These are phyloP conservation scores for Eucalyptus curtisii DNA, from an alignment of 345 rosid genomes.

Conservation along the genomic window DNA sequence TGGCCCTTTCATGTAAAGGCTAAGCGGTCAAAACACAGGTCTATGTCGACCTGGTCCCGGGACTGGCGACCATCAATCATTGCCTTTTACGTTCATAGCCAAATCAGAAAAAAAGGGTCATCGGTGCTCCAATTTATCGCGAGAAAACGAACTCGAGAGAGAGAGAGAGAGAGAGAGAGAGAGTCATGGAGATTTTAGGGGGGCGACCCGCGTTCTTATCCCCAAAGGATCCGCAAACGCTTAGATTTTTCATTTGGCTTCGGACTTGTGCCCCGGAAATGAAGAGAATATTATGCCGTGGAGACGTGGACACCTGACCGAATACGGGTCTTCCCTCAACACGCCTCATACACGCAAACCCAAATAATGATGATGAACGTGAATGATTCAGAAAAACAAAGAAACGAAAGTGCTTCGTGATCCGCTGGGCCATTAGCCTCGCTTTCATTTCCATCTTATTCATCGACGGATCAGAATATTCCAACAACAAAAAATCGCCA, in stretches of 20 bases:
- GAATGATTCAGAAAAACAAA: neutral
- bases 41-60: neutral
- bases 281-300: neutral
- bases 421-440: neutral
- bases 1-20: neutral
- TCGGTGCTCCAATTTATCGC: neutral
- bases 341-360: neutral
- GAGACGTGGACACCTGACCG: neutral
- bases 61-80: neutral
- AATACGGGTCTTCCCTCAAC: neutral
- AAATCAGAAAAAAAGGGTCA: neutral
- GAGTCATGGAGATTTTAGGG: neutral
- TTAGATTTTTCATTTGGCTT: neutral
- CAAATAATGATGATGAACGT: neutral
- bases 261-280: neutral
- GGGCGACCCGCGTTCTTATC: neutral
- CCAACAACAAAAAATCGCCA: neutral
- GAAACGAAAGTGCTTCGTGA: neutral
- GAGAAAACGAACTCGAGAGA: neutral
- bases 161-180: neutral
- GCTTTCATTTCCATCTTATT: neutral
- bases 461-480: neutral
- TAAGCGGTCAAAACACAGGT: neutral
- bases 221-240: neutral
- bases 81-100: neutral